Evolutionary conservation across 2,329 filamentous ascomycete species (phyloP).

Genomic region (Lachnellula subtilissima): DNA sequence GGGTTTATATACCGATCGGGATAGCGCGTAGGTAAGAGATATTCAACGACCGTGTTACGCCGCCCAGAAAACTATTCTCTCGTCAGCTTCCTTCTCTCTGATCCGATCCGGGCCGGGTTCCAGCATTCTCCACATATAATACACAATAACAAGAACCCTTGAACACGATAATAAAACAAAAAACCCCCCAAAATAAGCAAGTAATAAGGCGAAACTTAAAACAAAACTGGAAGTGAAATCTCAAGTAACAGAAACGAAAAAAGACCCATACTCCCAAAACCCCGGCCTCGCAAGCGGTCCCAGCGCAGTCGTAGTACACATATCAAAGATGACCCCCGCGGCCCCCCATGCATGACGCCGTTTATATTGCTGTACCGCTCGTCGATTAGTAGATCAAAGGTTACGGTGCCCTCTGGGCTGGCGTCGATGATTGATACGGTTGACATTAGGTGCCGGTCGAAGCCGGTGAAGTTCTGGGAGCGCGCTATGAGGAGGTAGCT

Average conservation of each 20-base stretch:
- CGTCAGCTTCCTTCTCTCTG: background rate
- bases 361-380: conserved; percentile 41
- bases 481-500: conserved; percentile 24
- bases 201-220: too few relatives aligned
- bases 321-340: conserved; percentile 50
- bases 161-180: background rate
- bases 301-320: conserved; percentile 46
- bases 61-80: conserved; percentile 39
- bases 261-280: conserved; percentile 43
- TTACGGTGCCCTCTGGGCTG: conserved; percentile 31
- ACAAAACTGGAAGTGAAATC: background rate
- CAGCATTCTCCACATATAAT: too few relatives aligned
- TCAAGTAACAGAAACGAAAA: conserved; percentile 2
- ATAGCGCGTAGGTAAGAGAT: conserved; percentile 48
- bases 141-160: background rate
- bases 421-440: conserved; percentile 29
- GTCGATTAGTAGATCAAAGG: conserved; percentile 42
- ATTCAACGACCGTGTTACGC: conserved; percentile 45
- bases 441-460: conserved; percentile 25
- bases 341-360: conserved; percentile 48
- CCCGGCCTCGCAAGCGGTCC: conserved; percentile 43
- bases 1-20: conserved; percentile 35
- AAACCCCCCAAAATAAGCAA: too few relatives aligned
- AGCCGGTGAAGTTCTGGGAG: conserved; percentile 13
- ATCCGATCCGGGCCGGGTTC: background rate